Conservation (phyloP, 208 protist genomes). For the Leptomonas seymouri region DNA sequence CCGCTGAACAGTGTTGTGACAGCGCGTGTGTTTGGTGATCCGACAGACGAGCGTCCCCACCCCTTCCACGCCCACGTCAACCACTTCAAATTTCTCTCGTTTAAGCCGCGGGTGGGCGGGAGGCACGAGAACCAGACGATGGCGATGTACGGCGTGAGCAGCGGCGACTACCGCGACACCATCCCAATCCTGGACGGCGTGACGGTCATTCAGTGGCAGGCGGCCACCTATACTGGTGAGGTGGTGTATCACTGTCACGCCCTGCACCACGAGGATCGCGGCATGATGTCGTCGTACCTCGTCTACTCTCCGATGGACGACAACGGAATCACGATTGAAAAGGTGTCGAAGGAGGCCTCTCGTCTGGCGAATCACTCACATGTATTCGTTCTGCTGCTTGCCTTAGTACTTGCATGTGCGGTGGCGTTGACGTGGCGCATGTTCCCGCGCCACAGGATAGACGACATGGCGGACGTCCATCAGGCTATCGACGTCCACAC, state of each 20-base stretch:
- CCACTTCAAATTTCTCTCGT: slow-evolving; percentile 82
- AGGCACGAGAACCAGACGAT: slow-evolving; percentile 77
- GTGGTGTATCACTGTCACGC: slow-evolving; percentile 89
- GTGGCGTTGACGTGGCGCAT: slow-evolving; percentile 5
- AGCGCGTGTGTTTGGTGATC: slow-evolving; percentile 73
- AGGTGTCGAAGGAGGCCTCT: not conserved
- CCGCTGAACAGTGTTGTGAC: slow-evolving; percentile 63
- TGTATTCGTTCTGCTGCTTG: slow-evolving; percentile 14
- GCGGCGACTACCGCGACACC: slow-evolving; percentile 77
- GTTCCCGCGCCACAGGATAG: not conserved
- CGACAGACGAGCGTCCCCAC: slow-evolving; percentile 68
- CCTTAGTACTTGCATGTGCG: slow-evolving; percentile 17
- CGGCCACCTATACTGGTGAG: slow-evolving; percentile 74
- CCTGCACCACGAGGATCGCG: slow-evolving; percentile 78
- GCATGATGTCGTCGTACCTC: slow-evolving; percentile 88
- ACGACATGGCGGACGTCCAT: slow-evolving; percentile 13
- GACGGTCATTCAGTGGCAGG: slow-evolving; percentile 82
- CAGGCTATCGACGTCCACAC: slow-evolving; percentile 6
- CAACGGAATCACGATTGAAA: slow-evolving; percentile 18
- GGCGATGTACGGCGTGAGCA: slow-evolving; percentile 61
- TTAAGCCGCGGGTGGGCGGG: slow-evolving; percentile 68
- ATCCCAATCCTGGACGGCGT: slow-evolving; percentile 88
- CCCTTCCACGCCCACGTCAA: slow-evolving; percentile 90
- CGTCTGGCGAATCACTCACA: slow-evolving; percentile 2
- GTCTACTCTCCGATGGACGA: slow-evolving; percentile 42